Evolutionary conservation across 2,329 filamentous ascomycete genomes (phyloP).

Genomic region (Fusarium pininemorale): DNA sequence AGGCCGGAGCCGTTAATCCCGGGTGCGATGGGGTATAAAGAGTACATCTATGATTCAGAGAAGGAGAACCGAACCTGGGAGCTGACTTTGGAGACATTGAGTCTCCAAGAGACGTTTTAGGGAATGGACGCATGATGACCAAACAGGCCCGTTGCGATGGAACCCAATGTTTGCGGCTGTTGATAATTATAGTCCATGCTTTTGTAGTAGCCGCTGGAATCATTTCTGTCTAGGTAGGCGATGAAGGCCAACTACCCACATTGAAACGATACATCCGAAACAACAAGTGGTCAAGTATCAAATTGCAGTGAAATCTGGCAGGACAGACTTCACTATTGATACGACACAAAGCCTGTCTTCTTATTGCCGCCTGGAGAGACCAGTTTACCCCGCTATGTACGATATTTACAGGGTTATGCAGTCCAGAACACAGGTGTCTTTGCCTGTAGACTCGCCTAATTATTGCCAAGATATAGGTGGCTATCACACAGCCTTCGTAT

Average conservation of each 20-base stretch:
- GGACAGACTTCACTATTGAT: not conserved
- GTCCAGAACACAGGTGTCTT: not conserved
- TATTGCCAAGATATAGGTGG: not conserved
- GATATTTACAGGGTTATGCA: not conserved
- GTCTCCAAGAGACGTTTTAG: not conserved
- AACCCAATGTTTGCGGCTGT: not conserved
- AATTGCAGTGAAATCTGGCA: too few species aligned
- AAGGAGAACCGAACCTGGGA: not conserved
- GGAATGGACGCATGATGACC: too few species aligned
- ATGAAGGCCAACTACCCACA: too few species aligned
- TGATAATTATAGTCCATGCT: not conserved
- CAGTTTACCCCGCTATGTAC: too few species aligned
- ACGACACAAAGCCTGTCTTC: not conserved
- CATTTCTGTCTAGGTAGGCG: too few species aligned
- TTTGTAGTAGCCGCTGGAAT: not conserved
- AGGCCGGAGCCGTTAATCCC: not conserved
- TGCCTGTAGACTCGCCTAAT: not conserved
- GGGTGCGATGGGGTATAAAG: not conserved
- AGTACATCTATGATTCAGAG: not conserved
- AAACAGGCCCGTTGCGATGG: not conserved
- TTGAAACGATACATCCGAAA: too few species aligned
- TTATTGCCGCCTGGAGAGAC: not conserved
- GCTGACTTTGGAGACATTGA: not conserved
- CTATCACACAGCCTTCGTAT: too few species aligned
- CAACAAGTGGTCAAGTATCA: too few species aligned